phyloP scores from a whole-genome alignment of 169 alveolate genomes.

The Plasmodium gonderi region DNA sequence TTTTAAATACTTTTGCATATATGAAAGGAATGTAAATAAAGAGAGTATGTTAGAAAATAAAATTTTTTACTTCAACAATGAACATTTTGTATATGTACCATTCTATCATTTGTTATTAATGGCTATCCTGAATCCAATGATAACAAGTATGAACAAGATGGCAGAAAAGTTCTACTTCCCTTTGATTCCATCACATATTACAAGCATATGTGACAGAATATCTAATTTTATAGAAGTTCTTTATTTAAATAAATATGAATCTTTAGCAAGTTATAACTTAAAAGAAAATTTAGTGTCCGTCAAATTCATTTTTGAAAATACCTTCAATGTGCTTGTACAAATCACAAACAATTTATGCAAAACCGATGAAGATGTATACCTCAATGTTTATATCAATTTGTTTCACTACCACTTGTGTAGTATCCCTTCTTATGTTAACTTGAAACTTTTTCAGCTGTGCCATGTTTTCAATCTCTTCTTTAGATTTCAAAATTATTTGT shows the following conservation, averaged over 20 bases:
- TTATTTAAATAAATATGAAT: constrained; percentile 39
- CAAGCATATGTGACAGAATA: constrained; percentile 11
- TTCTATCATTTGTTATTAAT: constrained; percentile 41
- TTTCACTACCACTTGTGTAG: constrained; percentile 21
- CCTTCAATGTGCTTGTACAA: constrained; percentile 9
- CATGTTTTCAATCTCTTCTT: constrained; percentile 56
- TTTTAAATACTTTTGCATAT: constrained; percentile 27
- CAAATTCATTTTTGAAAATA: constrained; percentile 31
- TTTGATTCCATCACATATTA: neutral
- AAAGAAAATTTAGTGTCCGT: constrained; percentile 18
- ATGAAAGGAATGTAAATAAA: constrained; percentile 21
- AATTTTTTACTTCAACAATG: constrained; percentile 13
- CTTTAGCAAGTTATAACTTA: constrained; percentile 4
- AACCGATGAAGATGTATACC: constrained; percentile 27
- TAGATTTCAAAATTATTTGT: constrained; percentile 47
- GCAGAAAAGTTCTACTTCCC: constrained; percentile 26
- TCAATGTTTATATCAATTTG: neutral
- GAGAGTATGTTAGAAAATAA: constrained; percentile 6
- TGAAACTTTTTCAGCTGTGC: constrained; percentile 55
- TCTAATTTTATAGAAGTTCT: constrained; percentile 23
- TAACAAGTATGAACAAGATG: constrained; percentile 4
- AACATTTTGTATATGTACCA: constrained; percentile 32
- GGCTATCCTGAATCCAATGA: constrained; percentile 40
- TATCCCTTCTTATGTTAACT: constrained; percentile 9
- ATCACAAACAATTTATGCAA: constrained; percentile 8